Base-by-base conservation (phyloP, 768 basidiomycete species). In the Gymnopilus dilepis region DNA sequence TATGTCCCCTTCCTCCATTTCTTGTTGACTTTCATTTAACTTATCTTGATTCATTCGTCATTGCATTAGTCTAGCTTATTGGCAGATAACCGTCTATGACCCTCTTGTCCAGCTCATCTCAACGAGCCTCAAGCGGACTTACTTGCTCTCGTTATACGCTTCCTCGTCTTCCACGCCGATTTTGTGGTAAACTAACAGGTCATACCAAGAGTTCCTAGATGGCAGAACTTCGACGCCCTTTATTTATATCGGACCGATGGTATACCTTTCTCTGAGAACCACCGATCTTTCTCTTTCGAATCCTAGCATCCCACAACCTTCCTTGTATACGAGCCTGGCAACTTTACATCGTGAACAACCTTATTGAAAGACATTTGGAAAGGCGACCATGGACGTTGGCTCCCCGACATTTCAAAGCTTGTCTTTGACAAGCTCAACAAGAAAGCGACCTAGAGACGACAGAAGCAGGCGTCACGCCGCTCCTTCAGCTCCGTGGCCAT, bases 401-500 rank as follows among this genome's bases (percentile, higher is more conserved):
- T 34, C 40, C 24, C 0, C 24, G 21, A 38, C 52, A 12, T 54
- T 54, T n/a, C 52, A 37, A 11, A 54, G 31, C 55, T 17, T 56
- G 22, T 41, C 26, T 41, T 42, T 28, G 12, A 21, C n/a, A 15
- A 28, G 12, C 28, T 56, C 55, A 21, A n/a, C n/a, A n/a, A 28
- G 28, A 15, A 56, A 45, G 30, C 28, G 45, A 26, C 55, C 55
- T n/a, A 56, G 26, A 34, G 55, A 24, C 28, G 55, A 42, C 41
- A 43, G 11, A 56, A 56, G 28, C 11, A 61, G 58, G 19, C 74
- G 80, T 51, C 79, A 82, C 69, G 78, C 80, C 19, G 75, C 78
- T 1, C 80, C 80, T 58, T 82, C 80, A 8, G 78, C 80, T 3
- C 80, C 80, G 7, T 81, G 79, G 80, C 80, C 80, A 8, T 81